Evolutionary conservation across 805 yeast genomes (phyloP), one percentile per base, ranked within the genome.

Genomic region (Yamadazyma takamatsuzukensis): DNA sequence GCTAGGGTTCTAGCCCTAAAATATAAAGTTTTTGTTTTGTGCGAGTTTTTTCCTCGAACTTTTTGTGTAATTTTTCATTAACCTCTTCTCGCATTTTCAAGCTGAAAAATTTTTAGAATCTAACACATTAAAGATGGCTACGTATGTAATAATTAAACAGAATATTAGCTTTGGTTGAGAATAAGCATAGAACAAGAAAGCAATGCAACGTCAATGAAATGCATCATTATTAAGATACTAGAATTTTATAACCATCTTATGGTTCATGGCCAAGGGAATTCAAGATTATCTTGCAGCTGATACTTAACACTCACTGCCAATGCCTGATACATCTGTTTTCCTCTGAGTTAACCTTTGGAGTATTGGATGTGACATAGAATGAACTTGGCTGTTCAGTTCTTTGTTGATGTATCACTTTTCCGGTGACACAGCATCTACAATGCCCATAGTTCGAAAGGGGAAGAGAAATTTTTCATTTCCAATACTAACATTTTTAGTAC

Each of bases 271-370:
- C 66, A 50, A 47, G 62, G 67, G 65, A 59, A 59, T 49, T 44
- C 49, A 44, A 59, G 65, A 59, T 57, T 60, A 51, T 60, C 67
- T 59, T 59, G 65, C 67, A 60, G 67, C 41, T 38, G 41, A 47
- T 42, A 44, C 32, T 23, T 34, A 27, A 49, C 38, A 53, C 51
- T 49, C 55, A 43, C 25, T 54, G 67, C 67, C 63, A 44, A 60
- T 60, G 67, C 65, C 61, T 59, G 67, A 59, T 58, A 54, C 39
- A 56, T 60, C 67, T 60, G 67, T 54, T 59, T 59, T 60, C 67
- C 62, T 59, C 65, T 60, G 67, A 49, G 64, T 48, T 36, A 41
- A 14, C 7, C 37, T 39, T 36, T 27, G 37, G 30, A 29, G 29
- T 22, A 25, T 21, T 36, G 33, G 29, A 48, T 54, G 61, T 45